phyloP scores from a whole-genome alignment of 2,329 filamentous ascomycete genomes.

The Arthrobotrys iridis region DNA sequence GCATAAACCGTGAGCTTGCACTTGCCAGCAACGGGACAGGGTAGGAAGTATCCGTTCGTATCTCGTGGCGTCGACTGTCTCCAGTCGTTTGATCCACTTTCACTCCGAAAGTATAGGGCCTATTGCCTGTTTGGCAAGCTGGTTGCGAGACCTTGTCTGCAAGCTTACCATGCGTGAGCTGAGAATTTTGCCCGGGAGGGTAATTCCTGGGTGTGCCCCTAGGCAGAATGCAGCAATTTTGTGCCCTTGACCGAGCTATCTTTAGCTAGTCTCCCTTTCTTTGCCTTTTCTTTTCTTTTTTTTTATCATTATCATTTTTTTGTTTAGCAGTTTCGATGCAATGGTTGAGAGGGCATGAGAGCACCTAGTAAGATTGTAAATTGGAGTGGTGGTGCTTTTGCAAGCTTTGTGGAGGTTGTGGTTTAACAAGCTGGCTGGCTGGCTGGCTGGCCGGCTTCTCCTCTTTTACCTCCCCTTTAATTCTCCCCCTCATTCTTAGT shows the following conservation, averaged over 20 bases:
- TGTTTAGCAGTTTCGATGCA: too few species aligned
- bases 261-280: background rate
- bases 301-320: too few species aligned
- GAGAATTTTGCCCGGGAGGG: conserved; percentile 36
- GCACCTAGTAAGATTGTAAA: too few species aligned
- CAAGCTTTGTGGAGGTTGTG: conserved; percentile 31
- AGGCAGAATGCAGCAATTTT: conserved; percentile 19
- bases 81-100: conserved; percentile 30
- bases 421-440: background rate
- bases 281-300: background rate
- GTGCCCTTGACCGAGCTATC: background rate
- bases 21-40: conserved; percentile 40
- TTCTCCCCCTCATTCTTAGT: conserved; percentile 7
- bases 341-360: too few species aligned
- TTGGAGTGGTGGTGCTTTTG: background rate
- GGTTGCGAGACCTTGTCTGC: conserved; percentile 29
- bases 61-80: conserved; percentile 41
- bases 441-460: background rate
- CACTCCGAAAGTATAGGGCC: conserved; percentile 41
- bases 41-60: conserved; percentile 46
- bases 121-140: conserved; percentile 51
- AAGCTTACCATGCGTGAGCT: background rate
- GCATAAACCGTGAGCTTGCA: conserved; percentile 8
- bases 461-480: conserved; percentile 9
- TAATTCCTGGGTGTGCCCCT: conserved; percentile 25